phyloP scores from a whole-genome alignment of 1,139 yeast species.

The Pneumocystis carinii region DNA sequence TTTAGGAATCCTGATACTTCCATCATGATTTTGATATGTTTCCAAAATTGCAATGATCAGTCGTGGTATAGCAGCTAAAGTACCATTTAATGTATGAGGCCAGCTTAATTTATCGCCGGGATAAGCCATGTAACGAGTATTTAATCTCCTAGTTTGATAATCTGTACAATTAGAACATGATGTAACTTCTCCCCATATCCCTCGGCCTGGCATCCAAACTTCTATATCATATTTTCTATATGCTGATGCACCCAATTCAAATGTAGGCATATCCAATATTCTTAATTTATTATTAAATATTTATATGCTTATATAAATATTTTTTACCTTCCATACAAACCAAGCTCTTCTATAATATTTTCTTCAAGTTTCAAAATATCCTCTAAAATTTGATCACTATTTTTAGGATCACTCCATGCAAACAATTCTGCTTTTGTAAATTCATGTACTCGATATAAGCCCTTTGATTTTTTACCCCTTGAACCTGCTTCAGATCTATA shows the following conservation, averaged over 20 bases:
- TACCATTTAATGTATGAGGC: slow-evolving; percentile 82
- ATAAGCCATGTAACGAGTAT: slow-evolving; percentile 36
- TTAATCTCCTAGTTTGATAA: slow-evolving; percentile 73
- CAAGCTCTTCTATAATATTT: slow-evolving; percentile 47
- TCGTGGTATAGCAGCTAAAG: slow-evolving; percentile 91
- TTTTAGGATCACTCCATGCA: slow-evolving; percentile 42
- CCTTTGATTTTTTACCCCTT: slow-evolving; percentile 81
- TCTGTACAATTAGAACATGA: slow-evolving; percentile 89
- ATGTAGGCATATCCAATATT: slow-evolving; percentile 74
- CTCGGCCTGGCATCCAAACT: slow-evolving; percentile 98
- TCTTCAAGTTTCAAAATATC: slow-evolving; percentile 50
- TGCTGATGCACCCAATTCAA: slow-evolving; percentile 91
- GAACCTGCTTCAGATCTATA: slow-evolving; percentile 97
- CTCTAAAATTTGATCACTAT: slow-evolving; percentile 36
- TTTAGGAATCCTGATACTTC: not conserved
- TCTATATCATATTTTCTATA: slow-evolving; percentile 83
- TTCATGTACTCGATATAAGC: slow-evolving; percentile 89
- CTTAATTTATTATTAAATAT: slow-evolving; percentile 22
- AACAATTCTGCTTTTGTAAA: slow-evolving; percentile 93
- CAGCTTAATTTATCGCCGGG: slow-evolving; percentile 26
- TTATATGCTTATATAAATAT: not conserved
- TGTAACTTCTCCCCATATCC: slow-evolving; percentile 82
- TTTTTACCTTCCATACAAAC: slow-evolving; percentile 42
- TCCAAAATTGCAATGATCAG: slow-evolving; percentile 78
- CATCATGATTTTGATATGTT: slow-evolving; percentile 51